phyloP scores from a whole-genome alignment of 1,284 basidiomycete species.

The Wallemia hederae region DNA sequence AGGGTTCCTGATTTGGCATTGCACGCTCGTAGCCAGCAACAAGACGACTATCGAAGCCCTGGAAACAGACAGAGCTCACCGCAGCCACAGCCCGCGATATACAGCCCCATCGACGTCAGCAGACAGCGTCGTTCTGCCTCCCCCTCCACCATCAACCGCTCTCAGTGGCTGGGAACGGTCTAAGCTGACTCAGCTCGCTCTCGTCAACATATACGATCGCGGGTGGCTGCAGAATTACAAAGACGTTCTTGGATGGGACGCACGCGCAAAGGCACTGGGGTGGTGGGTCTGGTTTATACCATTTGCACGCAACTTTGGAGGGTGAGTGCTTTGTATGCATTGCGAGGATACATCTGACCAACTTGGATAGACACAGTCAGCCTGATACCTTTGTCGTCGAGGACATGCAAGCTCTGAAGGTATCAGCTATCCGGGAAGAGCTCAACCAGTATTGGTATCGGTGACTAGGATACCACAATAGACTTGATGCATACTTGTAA shows the following conservation, averaged over 20 bases:
- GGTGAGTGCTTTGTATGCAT: not conserved
- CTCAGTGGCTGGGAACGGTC: not conserved
- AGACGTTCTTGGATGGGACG: not conserved
- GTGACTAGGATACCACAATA: too few relatives aligned
- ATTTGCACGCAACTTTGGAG: not conserved
- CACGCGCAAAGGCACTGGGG: not conserved
- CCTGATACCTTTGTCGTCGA: not conserved
- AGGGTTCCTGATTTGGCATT: not conserved
- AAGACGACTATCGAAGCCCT: not conserved
- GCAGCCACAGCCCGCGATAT: not conserved
- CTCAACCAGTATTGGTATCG: not conserved
- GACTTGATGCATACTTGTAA: too few relatives aligned
- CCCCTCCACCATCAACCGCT: not conserved
- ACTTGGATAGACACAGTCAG: not conserved
- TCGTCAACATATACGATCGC: not conserved
- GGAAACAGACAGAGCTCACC: not conserved
- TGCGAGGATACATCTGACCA: not conserved
- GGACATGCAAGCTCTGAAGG: not conserved
- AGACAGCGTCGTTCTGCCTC: not conserved
- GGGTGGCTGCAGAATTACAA: not conserved
- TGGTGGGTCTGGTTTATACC: not conserved
- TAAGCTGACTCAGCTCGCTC: not conserved
- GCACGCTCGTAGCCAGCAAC: not conserved
- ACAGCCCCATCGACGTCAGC: not conserved
- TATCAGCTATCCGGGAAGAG: not conserved